Base-by-base conservation (phyloP, 2,329 filamentous ascomycete species). In the Aspergillus aculeatinus region DNA sequence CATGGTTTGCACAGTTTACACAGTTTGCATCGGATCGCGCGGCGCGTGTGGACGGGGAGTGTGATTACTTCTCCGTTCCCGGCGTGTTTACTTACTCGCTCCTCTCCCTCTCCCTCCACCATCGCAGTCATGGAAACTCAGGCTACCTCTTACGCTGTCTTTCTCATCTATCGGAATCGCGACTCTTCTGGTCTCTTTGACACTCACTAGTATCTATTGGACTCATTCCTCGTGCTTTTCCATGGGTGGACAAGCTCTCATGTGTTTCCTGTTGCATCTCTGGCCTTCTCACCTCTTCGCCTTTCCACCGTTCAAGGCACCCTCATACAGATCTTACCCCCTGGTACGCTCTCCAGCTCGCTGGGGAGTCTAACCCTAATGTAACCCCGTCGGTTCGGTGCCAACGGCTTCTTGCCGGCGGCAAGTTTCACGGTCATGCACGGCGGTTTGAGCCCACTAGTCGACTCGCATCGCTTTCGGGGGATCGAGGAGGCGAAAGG, bases 291-390 rank as follows among this genome's bases (percentile, higher is more conserved):
- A 68, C 75, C 72, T 79, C 74, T 78, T 72, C 72, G 74, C 72
- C 21, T 21, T 21, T 21, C 21, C 21, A 21, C 21, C 67, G 61
- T 25, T 62, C 42, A 60, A 65, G 74, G 70, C 67, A 60, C 51
- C 55, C 42, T 67, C 76, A 81, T 82, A 89, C 90, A 89, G 83
- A 79, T 29, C n/a, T 47, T 81, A 66, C 86, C 87, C 89, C 88
- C 88, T 87, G 39, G 89, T 85, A 81, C 84, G 92, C 90, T 92
- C 85, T 84, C 87, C 88, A 69, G 75, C 73, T 67, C 67, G 69
- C 80, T 89, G 87, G 91, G 90, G 93, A 93, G 67, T 90, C 93
- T 96, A 96, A 96, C 93, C 93, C 93, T 96, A 96, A 65, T 59
- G 48, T 50, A 56, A 90, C 81, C 78, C 80, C 77, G 81, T 87